Conservation (phyloP, 306 rosid genomes). For the Quercus berberidifolia region DNA sequence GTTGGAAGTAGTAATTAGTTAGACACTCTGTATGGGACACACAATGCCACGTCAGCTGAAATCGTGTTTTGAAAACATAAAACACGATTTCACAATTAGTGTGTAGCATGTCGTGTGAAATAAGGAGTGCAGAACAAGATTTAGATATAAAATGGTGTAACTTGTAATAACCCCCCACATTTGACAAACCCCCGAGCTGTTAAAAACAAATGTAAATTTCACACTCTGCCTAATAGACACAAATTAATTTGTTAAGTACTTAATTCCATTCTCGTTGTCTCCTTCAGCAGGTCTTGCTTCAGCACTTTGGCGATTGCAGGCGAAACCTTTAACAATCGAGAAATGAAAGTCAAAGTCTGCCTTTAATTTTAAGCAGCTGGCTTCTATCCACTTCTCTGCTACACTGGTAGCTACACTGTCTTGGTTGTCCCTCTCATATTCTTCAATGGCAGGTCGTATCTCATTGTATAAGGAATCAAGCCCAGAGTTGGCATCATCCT, state of each 20-base stretch:
- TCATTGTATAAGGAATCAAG: slow-evolving; percentile 80
- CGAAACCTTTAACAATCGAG: slow-evolving; percentile 55
- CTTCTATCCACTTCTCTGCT: slow-evolving; percentile 96
- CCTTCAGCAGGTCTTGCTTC: slow-evolving; percentile 42
- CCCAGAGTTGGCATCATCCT: slow-evolving; percentile 47
- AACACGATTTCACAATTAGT: no score
- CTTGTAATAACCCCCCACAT: neutral
- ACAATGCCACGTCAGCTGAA: no score
- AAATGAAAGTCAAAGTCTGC: slow-evolving; percentile 83
- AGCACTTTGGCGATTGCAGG: slow-evolving; percentile 40
- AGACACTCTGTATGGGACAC: no score
- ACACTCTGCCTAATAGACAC: neutral
- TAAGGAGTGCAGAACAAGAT: no score
- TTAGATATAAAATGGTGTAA: no score
- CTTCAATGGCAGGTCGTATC: slow-evolving; percentile 96
- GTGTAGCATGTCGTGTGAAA: no score
- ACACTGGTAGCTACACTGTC: slow-evolving; percentile 84
- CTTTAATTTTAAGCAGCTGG: slow-evolving; percentile 74
- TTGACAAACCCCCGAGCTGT: neutral
- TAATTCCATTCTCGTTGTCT: slow-evolving; percentile 41
- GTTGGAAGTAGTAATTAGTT: neutral
- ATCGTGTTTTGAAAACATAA: no score
- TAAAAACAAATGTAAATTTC: neutral
- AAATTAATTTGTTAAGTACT: slow-evolving; percentile 45
- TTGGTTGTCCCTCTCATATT: slow-evolving; percentile 90